These are phyloP conservation scores for Pleurotus djamor DNA, from an alignment of 768 basidiomycete species.

Conservation along the genomic window DNA sequence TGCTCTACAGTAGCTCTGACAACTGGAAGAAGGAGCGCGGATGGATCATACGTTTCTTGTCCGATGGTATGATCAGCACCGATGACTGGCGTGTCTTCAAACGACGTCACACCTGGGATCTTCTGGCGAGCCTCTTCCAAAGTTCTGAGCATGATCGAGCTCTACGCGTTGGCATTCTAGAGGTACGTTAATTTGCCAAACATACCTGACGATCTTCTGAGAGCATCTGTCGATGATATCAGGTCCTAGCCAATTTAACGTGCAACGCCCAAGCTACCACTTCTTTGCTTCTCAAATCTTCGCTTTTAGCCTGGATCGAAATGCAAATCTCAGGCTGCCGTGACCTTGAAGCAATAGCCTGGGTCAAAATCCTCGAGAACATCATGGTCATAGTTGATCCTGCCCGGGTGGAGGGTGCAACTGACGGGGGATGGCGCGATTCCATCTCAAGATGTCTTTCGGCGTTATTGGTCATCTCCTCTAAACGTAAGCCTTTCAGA, in stretches of 20 bases:
- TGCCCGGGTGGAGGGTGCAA: conserved; percentile 50
- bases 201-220: not conserved
- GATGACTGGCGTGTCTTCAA: conserved; percentile 83
- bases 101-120: conserved; percentile 85
- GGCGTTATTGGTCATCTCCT: conserved; percentile 30
- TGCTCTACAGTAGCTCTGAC: conserved; percentile 80
- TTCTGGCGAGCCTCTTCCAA: conserved; percentile 81
- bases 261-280: conserved; percentile 65
- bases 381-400: conserved; percentile 49
- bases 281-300: conserved; percentile 69
- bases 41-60: conserved; percentile 85
- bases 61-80: conserved; percentile 73
- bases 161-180: conserved; percentile 60
- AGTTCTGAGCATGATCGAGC: conserved; percentile 51
- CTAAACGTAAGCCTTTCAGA: conserved; percentile 20
- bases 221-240: not conserved
- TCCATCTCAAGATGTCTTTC: conserved; percentile 51
- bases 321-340: conserved; percentile 51
- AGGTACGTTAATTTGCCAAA: conserved; percentile 41
- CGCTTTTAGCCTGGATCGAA: conserved; percentile 80
- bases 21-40: conserved; percentile 86
- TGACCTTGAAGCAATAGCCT: conserved; percentile 47
- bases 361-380: conserved; percentile 68
- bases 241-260: conserved; percentile 79
- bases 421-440: conserved; percentile 59